A percentile compares a stretch with the other conserved stretches of the same genome.
Evolutionary conservation across 164 flowering plant species (phyloP).

Genomic region (Platanus orientalis): DNA sequence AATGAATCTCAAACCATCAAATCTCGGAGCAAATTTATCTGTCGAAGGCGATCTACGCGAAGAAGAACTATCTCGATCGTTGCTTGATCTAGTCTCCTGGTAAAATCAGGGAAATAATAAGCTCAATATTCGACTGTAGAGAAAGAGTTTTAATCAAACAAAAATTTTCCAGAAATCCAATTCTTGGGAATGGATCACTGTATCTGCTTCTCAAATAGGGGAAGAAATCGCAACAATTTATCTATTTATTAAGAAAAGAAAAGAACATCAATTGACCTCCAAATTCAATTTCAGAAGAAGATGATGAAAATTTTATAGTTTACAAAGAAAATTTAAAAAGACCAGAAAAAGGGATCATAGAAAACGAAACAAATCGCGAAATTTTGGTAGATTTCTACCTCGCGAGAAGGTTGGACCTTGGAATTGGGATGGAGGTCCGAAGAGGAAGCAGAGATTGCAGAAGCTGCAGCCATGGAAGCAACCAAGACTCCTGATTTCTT

Average conservation of each 20-base stretch:
- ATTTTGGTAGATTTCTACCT: neutral
- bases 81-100: constrained; percentile 7
- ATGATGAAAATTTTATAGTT: neutral
- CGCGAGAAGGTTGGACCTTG: constrained; percentile 3
- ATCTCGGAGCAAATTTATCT: constrained; percentile 33
- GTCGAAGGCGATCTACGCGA: constrained; percentile 2
- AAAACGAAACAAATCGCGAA: neutral
- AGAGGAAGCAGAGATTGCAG: constrained; percentile 11
- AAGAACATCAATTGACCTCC: neutral
- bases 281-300: neutral
- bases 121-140: neutral
- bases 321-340: neutral
- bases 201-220: neutral
- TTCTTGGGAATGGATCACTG: neutral
- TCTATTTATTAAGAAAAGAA: neutral
- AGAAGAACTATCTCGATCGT: constrained; percentile 9
- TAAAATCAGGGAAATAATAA: neutral
- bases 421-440: constrained; percentile 10
- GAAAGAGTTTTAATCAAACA: neutral
- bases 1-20: constrained; percentile 46
- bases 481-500: constrained; percentile 21
- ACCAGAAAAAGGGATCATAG: neutral
- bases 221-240: too few relatives aligned
- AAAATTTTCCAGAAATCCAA: neutral
- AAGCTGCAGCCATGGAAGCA: constrained; percentile 29